phyloP scores from a whole-genome alignment of 2,329 filamentous ascomycete species.

The Cladosporium velox region DNA sequence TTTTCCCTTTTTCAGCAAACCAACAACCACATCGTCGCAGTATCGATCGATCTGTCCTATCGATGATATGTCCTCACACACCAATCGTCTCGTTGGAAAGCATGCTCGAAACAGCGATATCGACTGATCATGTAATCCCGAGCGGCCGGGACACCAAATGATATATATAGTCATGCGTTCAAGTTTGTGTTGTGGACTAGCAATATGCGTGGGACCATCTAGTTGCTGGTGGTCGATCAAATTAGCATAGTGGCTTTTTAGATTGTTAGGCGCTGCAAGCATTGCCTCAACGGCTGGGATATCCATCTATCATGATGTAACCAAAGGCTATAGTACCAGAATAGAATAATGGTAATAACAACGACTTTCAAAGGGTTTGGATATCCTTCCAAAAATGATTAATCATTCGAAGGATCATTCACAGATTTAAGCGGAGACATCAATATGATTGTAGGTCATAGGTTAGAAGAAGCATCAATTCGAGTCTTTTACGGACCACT shows the following conservation, averaged over 20 bases:
- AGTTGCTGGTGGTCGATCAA: too few species aligned
- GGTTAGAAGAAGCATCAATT: neutral
- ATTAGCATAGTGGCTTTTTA: too few species aligned
- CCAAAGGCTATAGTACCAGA: too few species aligned
- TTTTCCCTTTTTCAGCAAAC: too few species aligned
- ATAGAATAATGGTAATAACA: too few species aligned
- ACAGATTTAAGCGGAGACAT: neutral
- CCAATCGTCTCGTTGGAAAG: neutral
- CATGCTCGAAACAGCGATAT: neutral
- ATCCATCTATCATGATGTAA: too few species aligned
- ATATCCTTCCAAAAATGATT: neutral
- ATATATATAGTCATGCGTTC: too few species aligned
- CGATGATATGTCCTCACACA: neutral
- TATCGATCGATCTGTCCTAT: neutral
- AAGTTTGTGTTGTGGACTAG: too few species aligned
- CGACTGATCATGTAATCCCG: neutral
- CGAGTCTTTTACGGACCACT: neutral
- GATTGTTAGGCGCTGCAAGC: too few species aligned
- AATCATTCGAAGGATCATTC: neutral
- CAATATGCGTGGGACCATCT: too few species aligned
- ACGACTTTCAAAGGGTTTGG: neutral
- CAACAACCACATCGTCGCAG: neutral
- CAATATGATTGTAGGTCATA: neutral
- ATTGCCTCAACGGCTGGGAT: too few species aligned
- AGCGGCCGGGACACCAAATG: neutral